These are phyloP conservation scores for Emergomyces orientalis DNA, from an alignment of 2,329 filamentous ascomycete species.

Conservation along the genomic window DNA sequence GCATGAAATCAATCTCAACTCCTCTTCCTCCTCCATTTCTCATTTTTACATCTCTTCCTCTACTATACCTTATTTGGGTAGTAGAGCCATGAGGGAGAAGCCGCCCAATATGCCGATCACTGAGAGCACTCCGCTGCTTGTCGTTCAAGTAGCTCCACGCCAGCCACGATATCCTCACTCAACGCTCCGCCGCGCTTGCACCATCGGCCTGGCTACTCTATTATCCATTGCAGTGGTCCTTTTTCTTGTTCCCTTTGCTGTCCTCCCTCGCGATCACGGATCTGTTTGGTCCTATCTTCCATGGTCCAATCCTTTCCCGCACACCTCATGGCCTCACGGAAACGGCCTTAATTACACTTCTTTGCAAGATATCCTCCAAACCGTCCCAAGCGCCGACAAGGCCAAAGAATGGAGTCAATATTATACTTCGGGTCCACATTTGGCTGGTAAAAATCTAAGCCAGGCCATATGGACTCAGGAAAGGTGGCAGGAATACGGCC, in stretches of 20 bases:
- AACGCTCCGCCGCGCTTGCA: conserved; percentile 35
- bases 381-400: conserved; percentile 46
- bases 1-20: neutral
- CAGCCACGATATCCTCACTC: conserved; percentile 36
- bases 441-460: conserved; percentile 68
- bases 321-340: conserved; percentile 34
- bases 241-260: conserved; percentile 33
- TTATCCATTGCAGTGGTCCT: conserved; percentile 32
- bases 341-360: conserved; percentile 45
- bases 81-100: conserved; percentile 26
- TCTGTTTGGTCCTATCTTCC: conserved; percentile 34
- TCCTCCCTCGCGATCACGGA: conserved; percentile 31
- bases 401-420: conserved; percentile 66
- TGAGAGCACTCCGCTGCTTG: conserved; percentile 36
- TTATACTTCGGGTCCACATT: conserved; percentile 65
- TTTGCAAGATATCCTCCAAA: conserved; percentile 45
- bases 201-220: conserved; percentile 29
- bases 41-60: neutral
- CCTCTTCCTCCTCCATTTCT: neutral
- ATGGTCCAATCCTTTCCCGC: conserved; percentile 30
- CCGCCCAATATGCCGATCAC: conserved; percentile 24
- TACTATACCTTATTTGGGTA: neutral
- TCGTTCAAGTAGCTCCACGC: conserved; percentile 32
- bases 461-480: conserved; percentile 69
- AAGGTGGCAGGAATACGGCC: conserved; percentile 62